Evolutionary conservation across 1,284 basidiomycete species (phyloP), one percentile per base, ranked within the genome.

Genomic region (Marasmius fiardii): DNA sequence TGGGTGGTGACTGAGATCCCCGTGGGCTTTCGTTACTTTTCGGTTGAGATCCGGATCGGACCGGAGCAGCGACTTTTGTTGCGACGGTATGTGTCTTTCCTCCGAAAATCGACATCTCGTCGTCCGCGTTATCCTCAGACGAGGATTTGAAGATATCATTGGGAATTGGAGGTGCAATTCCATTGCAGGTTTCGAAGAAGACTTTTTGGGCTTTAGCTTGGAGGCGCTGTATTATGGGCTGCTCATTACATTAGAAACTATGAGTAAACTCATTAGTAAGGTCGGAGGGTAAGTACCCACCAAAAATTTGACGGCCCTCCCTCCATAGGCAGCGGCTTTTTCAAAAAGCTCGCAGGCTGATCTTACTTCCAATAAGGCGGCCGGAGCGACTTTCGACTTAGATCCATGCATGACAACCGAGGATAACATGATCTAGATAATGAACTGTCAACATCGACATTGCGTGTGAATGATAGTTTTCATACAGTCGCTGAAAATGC

Each of bases 81-180:
- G 71, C 73, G 14, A 88, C 71, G 0, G 79, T 83, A 59, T 85
- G 80, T 10, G 81, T 86, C 60, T 81, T 80, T n/a, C 86, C 86
- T 56, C 85, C 81, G 66, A 90, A 88, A 41, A 90, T 86, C 4
- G 81, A 79, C 23, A 90, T 71, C 63, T 89, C 87, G 64, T 90
- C 87, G 51, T 79, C 76, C 52, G 68, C 68, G 21, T 75, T 74
- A 24, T 69, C 68, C 10, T 65, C 60, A n/a, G 68, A 61, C 0
- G 79, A 74, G 6, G 79, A 70, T 21, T 72, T 71, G 67, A 88
- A 86, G 28, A 87, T 84, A 65, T 86, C 82, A 58, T 76, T 75
- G 7, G 72, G 72, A 28, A 76, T 71, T 20, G 67, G 68, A 7
- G 74, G 67, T 14, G 79, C 73, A 43, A 76, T 68, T 4, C 77